phyloP scores from a whole-genome alignment of 1,139 yeast genomes.

The Zygotorulaspora mrakii region DNA sequence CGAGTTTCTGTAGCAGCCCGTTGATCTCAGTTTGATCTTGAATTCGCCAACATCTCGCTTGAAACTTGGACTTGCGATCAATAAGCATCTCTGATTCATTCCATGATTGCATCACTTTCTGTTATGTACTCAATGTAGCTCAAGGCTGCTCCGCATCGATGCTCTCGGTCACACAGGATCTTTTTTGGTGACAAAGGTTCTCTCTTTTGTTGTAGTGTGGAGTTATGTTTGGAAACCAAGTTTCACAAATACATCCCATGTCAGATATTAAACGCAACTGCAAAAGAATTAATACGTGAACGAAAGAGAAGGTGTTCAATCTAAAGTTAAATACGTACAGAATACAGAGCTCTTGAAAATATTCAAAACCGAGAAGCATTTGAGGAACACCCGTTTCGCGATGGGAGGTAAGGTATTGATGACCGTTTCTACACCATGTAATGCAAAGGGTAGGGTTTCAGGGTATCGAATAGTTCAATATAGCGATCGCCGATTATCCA shows the following conservation, averaged over 20 bases:
- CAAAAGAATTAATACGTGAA: too few species aligned
- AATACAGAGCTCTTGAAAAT: too few species aligned
- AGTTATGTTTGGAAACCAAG: too few species aligned
- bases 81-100: slow-evolving; percentile 37
- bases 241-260: too few species aligned
- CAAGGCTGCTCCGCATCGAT: not conserved
- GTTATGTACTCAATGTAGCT: not conserved
- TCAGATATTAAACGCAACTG: too few species aligned
- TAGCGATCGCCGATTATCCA: slow-evolving; percentile 16
- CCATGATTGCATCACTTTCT: slow-evolving; percentile 30
- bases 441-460: slow-evolving; percentile 20
- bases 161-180: too few species aligned
- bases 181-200: too few species aligned
- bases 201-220: too few species aligned
- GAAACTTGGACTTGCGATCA: slow-evolving; percentile 58
- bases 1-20: slow-evolving; percentile 40
- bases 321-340: too few species aligned
- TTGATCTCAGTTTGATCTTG: slow-evolving; percentile 41
- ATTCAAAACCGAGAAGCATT: too few species aligned
- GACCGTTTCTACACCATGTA: slow-evolving; percentile 30
- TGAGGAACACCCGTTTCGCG: not conserved
- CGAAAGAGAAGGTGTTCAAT: too few species aligned
- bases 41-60: slow-evolving; percentile 50
- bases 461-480: slow-evolving; percentile 26
- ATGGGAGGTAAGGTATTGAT: slow-evolving; percentile 22